Conservation (phyloP, 2,329 filamentous ascomycete species). For the Cladophialophora chaetospira region DNA sequence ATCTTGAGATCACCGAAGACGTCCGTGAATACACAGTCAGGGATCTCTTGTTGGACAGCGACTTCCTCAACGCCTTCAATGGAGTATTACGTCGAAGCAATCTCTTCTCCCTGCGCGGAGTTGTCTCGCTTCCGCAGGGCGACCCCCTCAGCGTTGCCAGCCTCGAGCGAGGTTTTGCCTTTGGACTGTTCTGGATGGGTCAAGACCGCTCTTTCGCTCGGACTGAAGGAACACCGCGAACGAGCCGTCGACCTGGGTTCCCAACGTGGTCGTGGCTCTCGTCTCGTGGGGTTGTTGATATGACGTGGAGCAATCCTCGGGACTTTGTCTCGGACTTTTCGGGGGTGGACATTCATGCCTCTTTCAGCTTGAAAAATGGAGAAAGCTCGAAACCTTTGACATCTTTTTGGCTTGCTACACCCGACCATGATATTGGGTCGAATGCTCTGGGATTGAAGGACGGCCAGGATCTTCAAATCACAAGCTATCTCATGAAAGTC, state of each 20-base stretch:
- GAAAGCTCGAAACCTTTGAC: background rate
- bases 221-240: background rate
- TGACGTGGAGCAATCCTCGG: conserved; percentile 8
- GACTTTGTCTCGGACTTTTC: background rate
- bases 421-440: background rate
- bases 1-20: conserved; percentile 7
- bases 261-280: conserved; percentile 8
- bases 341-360: background rate
- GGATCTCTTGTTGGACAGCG: background rate
- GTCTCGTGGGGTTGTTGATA: conserved; percentile 7
- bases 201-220: background rate
- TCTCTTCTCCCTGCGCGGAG: background rate
- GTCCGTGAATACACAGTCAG: conserved; percentile 11
- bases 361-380: background rate
- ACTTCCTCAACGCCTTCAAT: conserved; percentile 12
- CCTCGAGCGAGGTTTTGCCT: background rate
- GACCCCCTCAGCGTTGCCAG: background rate
- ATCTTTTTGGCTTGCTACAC: background rate
- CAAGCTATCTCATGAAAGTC: background rate
- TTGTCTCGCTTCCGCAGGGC: background rate
- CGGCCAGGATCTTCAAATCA: conserved; percentile 1
- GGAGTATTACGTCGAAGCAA: background rate
- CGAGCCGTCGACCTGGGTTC: background rate
- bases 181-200: background rate
- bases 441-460: background rate